phyloP scores from a whole-genome alignment of 1,284 basidiomycete genomes.

The Leccinum pachyderme region DNA sequence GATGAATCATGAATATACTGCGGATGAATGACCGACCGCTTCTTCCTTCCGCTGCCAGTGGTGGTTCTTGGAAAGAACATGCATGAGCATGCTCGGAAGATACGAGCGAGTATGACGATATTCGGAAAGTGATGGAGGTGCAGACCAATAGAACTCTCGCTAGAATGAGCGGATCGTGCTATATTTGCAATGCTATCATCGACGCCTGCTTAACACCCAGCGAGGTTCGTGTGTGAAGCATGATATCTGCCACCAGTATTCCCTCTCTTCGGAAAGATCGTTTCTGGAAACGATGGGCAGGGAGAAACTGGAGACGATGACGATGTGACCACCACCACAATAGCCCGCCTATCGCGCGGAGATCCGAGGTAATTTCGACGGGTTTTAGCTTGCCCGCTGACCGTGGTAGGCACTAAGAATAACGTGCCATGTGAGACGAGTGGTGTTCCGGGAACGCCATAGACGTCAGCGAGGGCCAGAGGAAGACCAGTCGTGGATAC shows the following conservation, averaged over 20 bases:
- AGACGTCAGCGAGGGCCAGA: slow-evolving; percentile 11
- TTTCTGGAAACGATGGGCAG: slow-evolving; percentile 1
- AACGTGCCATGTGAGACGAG: slow-evolving; percentile 6
- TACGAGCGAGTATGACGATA: slow-evolving; percentile 3
- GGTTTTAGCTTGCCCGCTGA: neutral
- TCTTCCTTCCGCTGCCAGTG: neutral
- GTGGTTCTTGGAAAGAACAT: neutral
- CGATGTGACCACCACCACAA: neutral
- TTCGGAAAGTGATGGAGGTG: slow-evolving; percentile 4
- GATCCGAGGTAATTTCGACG: neutral
- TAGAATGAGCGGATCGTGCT: slow-evolving; percentile 8
- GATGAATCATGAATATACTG: slow-evolving; percentile 1
- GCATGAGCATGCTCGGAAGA: neutral
- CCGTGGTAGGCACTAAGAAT: slow-evolving; percentile 1
- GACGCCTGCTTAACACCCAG: neutral
- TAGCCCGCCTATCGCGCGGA: slow-evolving; percentile 1
- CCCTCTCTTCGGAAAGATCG: slow-evolving; percentile 3
- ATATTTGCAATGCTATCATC: slow-evolving; percentile 5
- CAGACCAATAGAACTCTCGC: slow-evolving; percentile 11
- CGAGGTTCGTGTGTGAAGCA: neutral
- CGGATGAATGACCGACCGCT: neutral
- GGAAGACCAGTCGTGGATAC: neutral
- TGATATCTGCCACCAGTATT: slow-evolving; percentile 2
- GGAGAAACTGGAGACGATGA: neutral
- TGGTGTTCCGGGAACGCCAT: slow-evolving; percentile 11